Percentiles rank a stretch among this genome's conserved stretches.
phyloP scores from a whole-genome alignment of 257 asterid genomes.

The Verbascum thapsus region DNA sequence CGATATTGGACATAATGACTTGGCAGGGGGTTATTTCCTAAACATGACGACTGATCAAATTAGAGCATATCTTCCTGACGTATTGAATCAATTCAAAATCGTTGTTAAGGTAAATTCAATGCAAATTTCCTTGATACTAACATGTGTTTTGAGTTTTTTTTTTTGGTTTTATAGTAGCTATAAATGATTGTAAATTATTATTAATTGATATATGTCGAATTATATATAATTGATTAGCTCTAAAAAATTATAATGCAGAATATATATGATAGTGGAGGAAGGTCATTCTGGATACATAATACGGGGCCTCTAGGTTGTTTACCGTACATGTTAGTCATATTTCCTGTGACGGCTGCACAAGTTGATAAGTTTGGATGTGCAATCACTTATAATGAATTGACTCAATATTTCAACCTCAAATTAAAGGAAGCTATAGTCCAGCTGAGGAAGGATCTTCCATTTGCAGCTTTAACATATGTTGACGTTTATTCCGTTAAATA shows the following conservation, averaged over 20 bases:
- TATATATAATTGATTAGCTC: too few species aligned
- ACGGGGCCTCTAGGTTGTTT: slow-evolving; percentile 94
- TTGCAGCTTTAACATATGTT: slow-evolving; percentile 75
- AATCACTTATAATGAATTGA: slow-evolving; percentile 62
- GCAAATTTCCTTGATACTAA: too few species aligned
- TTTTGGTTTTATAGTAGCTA: too few species aligned
- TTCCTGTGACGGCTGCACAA: slow-evolving; percentile 52
- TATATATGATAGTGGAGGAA: slow-evolving; percentile 61
- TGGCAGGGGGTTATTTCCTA: slow-evolving; percentile 72
- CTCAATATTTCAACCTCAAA: slow-evolving; percentile 54
- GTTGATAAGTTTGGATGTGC: slow-evolving; percentile 73
- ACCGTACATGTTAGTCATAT: slow-evolving; percentile 69
- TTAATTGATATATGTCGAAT: slow-evolving; percentile 2
- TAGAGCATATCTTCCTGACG: slow-evolving; percentile 67
- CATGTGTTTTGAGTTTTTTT: too few species aligned
- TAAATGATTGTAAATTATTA: background rate
- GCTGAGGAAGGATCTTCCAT: slow-evolving; percentile 56
- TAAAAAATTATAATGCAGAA: slow-evolving; percentile 36
- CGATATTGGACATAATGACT: slow-evolving; percentile 89
- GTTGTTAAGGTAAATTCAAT: slow-evolving; percentile 50
- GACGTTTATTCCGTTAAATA: slow-evolving; percentile 76
- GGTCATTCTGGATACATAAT: slow-evolving; percentile 90
- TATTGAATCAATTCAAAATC: slow-evolving; percentile 62
- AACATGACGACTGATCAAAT: slow-evolving; percentile 80
- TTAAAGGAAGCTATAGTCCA: slow-evolving; percentile 55